Percentiles rank a stretch among this genome's conserved stretches.
phyloP scores from a whole-genome alignment of 768 basidiomycete species.

The Pilatotrama ljubarskyi region DNA sequence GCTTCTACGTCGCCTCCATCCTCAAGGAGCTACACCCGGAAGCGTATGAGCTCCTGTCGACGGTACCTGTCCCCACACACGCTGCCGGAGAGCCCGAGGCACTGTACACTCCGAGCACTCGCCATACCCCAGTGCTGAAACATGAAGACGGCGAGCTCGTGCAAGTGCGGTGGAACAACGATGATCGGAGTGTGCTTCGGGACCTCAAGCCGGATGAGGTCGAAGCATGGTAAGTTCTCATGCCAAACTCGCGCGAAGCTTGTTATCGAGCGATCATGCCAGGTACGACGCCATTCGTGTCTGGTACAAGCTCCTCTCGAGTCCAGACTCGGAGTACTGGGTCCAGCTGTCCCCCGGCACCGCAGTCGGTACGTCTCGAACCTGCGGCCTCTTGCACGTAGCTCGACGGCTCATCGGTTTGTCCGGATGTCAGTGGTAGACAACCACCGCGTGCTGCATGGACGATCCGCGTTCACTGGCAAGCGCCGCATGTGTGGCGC shows the following conservation, averaged over 20 bases:
- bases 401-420: background rate
- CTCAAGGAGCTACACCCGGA: conserved; percentile 72
- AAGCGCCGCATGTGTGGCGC: conserved; percentile 94
- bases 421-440: conserved; percentile 61
- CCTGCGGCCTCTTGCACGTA: too few relatives aligned
- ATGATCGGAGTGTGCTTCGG: conserved; percentile 84
- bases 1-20: conserved; percentile 86
- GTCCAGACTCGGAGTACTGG: conserved; percentile 89
- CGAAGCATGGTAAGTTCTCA: conserved; percentile 62
- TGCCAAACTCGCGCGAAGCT: background rate
- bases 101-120: conserved; percentile 55
- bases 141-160: conserved; percentile 71
- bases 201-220: conserved; percentile 58
- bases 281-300: conserved; percentile 80
- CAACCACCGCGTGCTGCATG: conserved; percentile 93
- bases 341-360: conserved; percentile 86
- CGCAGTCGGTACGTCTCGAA: conserved; percentile 62
- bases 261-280: background rate
- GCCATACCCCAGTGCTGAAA: conserved; percentile 61
- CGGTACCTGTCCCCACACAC: conserved; percentile 73
- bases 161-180: conserved; percentile 92
- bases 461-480: conserved; percentile 88
- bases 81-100: conserved; percentile 76
- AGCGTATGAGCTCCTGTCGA: conserved; percentile 67
- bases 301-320: conserved; percentile 78